phyloP scores from a whole-genome alignment of 371 early-diverging fungal genomes.

The Caulochytrium protostelioides region DNA sequence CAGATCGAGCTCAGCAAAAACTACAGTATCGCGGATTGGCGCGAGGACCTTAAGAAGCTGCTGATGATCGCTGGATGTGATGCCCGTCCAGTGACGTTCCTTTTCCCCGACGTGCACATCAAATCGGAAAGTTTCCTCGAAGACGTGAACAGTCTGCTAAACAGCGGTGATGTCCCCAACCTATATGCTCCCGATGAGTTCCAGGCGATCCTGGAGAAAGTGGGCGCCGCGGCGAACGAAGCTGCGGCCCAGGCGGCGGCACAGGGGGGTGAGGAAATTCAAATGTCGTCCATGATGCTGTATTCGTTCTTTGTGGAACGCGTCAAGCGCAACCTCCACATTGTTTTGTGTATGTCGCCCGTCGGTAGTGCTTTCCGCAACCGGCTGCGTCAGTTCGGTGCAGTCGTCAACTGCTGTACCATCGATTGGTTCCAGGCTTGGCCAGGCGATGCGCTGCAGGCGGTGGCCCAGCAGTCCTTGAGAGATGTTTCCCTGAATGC shows the following conservation, averaged over 20 bases:
- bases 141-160: slow-evolving; percentile 25
- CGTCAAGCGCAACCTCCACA: slow-evolving; percentile 28
- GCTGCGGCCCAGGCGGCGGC: too few relatives aligned
- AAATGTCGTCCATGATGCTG: slow-evolving; percentile 2
- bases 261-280: too few relatives aligned
- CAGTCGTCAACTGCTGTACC: slow-evolving; percentile 33
- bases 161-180: slow-evolving; percentile 33
- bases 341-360: slow-evolving; percentile 34
- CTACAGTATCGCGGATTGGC: slow-evolving; percentile 23
- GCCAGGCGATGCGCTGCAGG: slow-evolving; percentile 34
- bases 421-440: slow-evolving; percentile 39
- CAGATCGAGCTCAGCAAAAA: slow-evolving; percentile 33
- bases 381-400: slow-evolving; percentile 24
- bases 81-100: slow-evolving; percentile 21
- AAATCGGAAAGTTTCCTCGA: slow-evolving; percentile 33
- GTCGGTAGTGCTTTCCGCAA: slow-evolving; percentile 32
- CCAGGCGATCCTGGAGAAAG: slow-evolving; percentile 21
- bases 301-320: slow-evolving; percentile 32
- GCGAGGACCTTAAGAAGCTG: slow-evolving; percentile 30
- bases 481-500: slow-evolving; percentile 16
- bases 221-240: slow-evolving; percentile 18
- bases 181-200: slow-evolving; percentile 27
- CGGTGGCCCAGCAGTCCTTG: slow-evolving; percentile 28
- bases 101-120: slow-evolving; percentile 31
- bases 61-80: slow-evolving; percentile 22